phyloP scores from a whole-genome alignment of 2,329 filamentous ascomycete species.

The Colletotrichum orchidophilum region DNA sequence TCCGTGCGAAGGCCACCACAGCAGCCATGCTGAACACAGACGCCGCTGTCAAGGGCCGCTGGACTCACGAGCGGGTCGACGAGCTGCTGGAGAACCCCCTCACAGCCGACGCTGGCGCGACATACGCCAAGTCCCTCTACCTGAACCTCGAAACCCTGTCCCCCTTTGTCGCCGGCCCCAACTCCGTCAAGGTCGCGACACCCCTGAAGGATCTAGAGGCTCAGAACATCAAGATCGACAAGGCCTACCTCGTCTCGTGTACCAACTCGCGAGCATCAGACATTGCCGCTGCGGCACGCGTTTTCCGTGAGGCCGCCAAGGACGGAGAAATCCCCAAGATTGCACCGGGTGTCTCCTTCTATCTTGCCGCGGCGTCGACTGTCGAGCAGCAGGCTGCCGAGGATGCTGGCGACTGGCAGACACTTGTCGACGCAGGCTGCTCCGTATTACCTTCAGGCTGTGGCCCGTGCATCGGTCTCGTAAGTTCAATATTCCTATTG shows the following conservation, averaged over 20 bases:
- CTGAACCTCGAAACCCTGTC: conserved; percentile 85
- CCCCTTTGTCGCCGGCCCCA: conserved; percentile 87
- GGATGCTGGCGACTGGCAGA: conserved; percentile 85
- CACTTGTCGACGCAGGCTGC: conserved; percentile 79
- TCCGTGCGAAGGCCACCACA: conserved; percentile 78
- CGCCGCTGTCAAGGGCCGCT: conserved; percentile 61
- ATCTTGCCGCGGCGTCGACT: conserved; percentile 87
- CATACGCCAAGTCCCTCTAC: conserved; percentile 85
- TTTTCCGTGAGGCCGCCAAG: conserved; percentile 82
- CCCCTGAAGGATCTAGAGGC: conserved; percentile 78
- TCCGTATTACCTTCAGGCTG: conserved; percentile 74
- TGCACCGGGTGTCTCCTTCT: conserved; percentile 81
- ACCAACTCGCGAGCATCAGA: conserved; percentile 88
- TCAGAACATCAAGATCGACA: conserved; percentile 80
- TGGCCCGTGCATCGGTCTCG: conserved; percentile 85
- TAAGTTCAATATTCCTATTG: neutral
- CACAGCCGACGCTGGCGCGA: conserved; percentile 77
- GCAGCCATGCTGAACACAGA: conserved; percentile 68
- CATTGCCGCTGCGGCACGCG: conserved; percentile 80
- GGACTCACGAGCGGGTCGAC: conserved; percentile 79
- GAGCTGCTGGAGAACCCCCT: conserved; percentile 74
- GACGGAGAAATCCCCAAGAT: conserved; percentile 74
- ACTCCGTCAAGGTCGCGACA: conserved; percentile 88
- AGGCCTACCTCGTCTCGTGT: conserved; percentile 89
- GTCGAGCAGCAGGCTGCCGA: conserved; percentile 82